Percentiles rank a stretch among this genome's conserved stretches.
Conservation (phyloP, 2,329 filamentous ascomycete species). For the Penicillium sp. region DNA sequence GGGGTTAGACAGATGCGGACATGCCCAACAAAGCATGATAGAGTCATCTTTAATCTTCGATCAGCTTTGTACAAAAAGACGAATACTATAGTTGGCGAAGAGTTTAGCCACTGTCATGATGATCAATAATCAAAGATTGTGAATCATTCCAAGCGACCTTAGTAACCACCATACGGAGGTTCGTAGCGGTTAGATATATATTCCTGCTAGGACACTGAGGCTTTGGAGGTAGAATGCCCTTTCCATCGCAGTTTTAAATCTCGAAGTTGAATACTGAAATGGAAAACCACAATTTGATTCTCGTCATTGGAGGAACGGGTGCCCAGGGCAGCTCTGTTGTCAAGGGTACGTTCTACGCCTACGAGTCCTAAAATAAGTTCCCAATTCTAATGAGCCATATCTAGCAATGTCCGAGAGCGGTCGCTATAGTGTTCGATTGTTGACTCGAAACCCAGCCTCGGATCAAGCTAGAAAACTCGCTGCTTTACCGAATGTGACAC, state of each 20-base stretch:
- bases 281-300: background rate
- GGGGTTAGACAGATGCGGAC: no score
- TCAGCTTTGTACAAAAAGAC: background rate
- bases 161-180: background rate
- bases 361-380: background rate
- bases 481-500: background rate
- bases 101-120: no score
- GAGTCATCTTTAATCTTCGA: background rate
- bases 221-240: no score
- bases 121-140: background rate
- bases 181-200: background rate
- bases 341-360: background rate
- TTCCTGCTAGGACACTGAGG: no score
- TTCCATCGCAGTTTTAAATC: no score
- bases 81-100: no score
- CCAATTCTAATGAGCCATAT: background rate
- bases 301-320: background rate
- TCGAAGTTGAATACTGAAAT: background rate
- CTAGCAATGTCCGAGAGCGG: background rate
- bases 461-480: background rate
- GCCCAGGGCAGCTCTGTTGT: background rate
- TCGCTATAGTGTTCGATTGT: background rate
- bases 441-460: background rate
- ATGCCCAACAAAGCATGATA: background rate
- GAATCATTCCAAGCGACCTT: background rate